Base-by-base conservation (phyloP, 106 monocot genomes). In the Phalaenopsis aphrodite region DNA sequence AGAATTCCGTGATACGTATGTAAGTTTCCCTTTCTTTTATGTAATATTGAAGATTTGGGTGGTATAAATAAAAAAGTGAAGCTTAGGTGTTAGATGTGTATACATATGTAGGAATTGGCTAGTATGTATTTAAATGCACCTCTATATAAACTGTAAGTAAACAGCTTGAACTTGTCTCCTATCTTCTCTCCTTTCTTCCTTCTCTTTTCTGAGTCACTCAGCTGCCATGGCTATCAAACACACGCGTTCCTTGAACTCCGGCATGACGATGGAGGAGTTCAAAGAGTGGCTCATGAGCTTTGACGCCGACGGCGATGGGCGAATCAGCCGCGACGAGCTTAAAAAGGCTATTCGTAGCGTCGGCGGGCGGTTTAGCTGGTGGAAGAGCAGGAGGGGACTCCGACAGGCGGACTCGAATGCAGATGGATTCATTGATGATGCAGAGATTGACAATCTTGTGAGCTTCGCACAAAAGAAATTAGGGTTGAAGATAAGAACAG, bases 251-350 rank as follows among this genome's bases (percentile, higher is more conserved):
- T 38, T 21, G 11, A 38, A 64, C 10, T 42, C 41, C 1, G 73
- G 72, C 18, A 72, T 80, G 80, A 73, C 48, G 1, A 55, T 56
- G 39, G 80, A 80, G 55, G 80, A 80, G 19, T 80, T 80, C 73
- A 80, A 72, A 38, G 80, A 80, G 7, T 80, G 80, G 80, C 71
- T 80, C 6, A 80, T 15, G 39, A 73, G 55, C 8, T 80, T 80
- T 39, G 80, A 80, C 72, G 17, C 2, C 0, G 55, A 80, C n/a
- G 55, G 80, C 17, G 80, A 80, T 19, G 80, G 80, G 17, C 80
- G 72, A 16, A 80, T 80, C 45, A 73, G 80, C 72, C 72, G 45
- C 52, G 55, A 73, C 42, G 80, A 80, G 80, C 80, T 80, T 9
- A 52, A 39, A 12, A 36, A 41, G 19, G 80, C 73, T 8, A 80